phyloP scores from a whole-genome alignment of 2,329 filamentous ascomycete genomes.

The Botrytis pseudocinerea region DNA sequence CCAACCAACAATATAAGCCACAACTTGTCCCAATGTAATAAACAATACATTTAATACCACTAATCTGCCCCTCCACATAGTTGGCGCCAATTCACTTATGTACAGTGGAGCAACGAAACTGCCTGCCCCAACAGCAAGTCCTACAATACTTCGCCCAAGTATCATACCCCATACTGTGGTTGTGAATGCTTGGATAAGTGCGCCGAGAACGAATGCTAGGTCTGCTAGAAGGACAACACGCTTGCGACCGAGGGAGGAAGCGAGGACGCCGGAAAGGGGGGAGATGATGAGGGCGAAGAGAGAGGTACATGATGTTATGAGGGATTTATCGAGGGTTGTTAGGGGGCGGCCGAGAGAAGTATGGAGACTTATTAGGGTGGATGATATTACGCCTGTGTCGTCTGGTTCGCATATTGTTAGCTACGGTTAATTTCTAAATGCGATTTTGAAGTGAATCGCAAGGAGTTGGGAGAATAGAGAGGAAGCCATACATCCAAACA shows the following conservation, averaged over 20 bases:
- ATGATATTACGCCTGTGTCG: conserved; percentile 59
- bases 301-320: conserved; percentile 69
- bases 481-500: conserved; percentile 60
- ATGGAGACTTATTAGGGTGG: conserved; percentile 65
- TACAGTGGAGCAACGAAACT: conserved; percentile 85
- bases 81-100: conserved; percentile 82
- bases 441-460: not conserved
- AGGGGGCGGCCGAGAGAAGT: conserved; percentile 57
- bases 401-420: conserved; percentile 29
- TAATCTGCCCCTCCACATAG: conserved; percentile 72
- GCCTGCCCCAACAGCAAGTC: conserved; percentile 71
- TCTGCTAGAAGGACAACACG: conserved; percentile 65
- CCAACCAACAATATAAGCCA: conserved; percentile 86
- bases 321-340: conserved; percentile 65
- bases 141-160: conserved; percentile 66
- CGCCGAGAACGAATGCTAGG: conserved; percentile 67
- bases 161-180: conserved; percentile 64
- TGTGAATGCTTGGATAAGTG: conserved; percentile 62
- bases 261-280: conserved; percentile 63
- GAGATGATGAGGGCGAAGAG: conserved; percentile 65
- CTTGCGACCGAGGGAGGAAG: conserved; percentile 61
- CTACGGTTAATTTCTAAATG: not conserved
- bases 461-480: not conserved
- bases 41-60: conserved; percentile 82
- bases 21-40: conserved; percentile 83